phyloP scores from a whole-genome alignment of 768 basidiomycete genomes.

The Rhodotorula taiwanensis region DNA sequence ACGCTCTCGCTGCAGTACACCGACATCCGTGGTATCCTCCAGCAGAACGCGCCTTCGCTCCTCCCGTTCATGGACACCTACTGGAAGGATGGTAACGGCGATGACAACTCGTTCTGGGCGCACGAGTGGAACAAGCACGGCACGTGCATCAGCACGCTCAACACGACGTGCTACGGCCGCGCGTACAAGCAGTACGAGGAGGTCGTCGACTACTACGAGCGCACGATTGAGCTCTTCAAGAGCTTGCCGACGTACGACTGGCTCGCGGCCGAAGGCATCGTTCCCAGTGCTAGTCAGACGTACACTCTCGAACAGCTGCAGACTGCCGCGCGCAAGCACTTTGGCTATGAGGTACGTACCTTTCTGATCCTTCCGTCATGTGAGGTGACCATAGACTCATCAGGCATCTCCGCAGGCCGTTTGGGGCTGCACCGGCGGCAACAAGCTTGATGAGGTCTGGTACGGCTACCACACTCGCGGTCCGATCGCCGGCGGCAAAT shows the following conservation, averaged over 20 bases:
- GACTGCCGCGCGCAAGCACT: constrained; percentile 11
- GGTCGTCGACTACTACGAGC: constrained; percentile 43
- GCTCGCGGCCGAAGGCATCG: constrained; percentile 66
- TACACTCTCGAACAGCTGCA: constrained; percentile 50
- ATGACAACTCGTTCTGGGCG: constrained; percentile 43
- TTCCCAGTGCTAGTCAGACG: constrained; percentile 56
- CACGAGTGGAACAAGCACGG: constrained; percentile 41
- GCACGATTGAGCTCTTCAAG: constrained; percentile 42
- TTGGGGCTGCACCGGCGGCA: constrained; percentile 17
- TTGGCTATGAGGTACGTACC: constrained; percentile 22
- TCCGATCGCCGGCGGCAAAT: constrained; percentile 27
- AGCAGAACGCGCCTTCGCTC: constrained; percentile 21
- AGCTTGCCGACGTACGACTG: constrained; percentile 67
- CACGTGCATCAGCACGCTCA: constrained; percentile 43
- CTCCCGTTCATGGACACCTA: constrained; percentile 41
- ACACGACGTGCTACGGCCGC: constrained; percentile 39
- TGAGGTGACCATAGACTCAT: too few relatives aligned
- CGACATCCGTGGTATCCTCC: constrained; percentile 41
- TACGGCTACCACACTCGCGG: constrained; percentile 25
- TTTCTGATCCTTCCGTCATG: too few relatives aligned
- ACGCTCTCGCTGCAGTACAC: too few relatives aligned
- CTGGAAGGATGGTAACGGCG: constrained; percentile 41
- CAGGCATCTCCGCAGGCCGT: neutral
- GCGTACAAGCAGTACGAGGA: constrained; percentile 38
- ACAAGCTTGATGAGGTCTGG: constrained; percentile 16